Evolutionary conservation across 192 early-diverging fungal genomes (phyloP).

Genomic region (Dissophora globulifera): DNA sequence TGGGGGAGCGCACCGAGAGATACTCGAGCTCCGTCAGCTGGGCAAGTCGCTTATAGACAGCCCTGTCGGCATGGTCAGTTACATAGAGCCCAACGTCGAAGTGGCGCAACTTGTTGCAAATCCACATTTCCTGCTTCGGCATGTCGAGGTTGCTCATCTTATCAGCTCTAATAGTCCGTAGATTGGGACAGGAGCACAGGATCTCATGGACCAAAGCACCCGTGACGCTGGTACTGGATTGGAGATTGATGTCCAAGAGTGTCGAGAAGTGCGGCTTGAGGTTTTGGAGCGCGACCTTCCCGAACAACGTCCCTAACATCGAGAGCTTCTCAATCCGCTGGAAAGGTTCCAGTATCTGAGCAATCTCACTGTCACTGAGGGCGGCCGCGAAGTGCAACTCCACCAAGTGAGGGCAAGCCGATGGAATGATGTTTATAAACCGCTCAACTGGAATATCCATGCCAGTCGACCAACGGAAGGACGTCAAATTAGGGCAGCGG

Average conservation of each 20-base stretch:
- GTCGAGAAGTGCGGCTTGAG: constrained; percentile 37
- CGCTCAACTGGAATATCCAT: background rate
- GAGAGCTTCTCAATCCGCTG: constrained; percentile 34
- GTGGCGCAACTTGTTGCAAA: constrained; percentile 20
- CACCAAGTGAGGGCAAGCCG: constrained; percentile 17
- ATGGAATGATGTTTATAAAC: constrained; percentile 12
- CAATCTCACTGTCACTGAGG: constrained; percentile 8
- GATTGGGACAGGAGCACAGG: constrained; percentile 30
- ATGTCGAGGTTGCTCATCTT: constrained; percentile 4
- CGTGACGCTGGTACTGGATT: background rate
- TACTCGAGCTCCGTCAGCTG: constrained; percentile 21
- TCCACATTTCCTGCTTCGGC: constrained; percentile 10
- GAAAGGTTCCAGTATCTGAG: constrained; percentile 14
- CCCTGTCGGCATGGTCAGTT: background rate
- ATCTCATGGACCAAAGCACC: constrained; percentile 28
- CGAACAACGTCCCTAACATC: constrained; percentile 9
- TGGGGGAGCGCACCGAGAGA: constrained; percentile 13
- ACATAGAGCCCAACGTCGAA: constrained; percentile 34
- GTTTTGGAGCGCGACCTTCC: background rate
- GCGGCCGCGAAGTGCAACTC: constrained; percentile 9
- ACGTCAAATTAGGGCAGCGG: constrained; percentile 36
- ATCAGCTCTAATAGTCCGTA: constrained; percentile 30
- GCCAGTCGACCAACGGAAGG: constrained; percentile 10
- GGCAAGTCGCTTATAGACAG: constrained; percentile 11
- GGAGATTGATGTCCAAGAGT: constrained; percentile 32